Evolutionary conservation across 768 basidiomycete species (phyloP), one percentile per base, ranked within the genome.

Genomic region (Panus rudis): DNA sequence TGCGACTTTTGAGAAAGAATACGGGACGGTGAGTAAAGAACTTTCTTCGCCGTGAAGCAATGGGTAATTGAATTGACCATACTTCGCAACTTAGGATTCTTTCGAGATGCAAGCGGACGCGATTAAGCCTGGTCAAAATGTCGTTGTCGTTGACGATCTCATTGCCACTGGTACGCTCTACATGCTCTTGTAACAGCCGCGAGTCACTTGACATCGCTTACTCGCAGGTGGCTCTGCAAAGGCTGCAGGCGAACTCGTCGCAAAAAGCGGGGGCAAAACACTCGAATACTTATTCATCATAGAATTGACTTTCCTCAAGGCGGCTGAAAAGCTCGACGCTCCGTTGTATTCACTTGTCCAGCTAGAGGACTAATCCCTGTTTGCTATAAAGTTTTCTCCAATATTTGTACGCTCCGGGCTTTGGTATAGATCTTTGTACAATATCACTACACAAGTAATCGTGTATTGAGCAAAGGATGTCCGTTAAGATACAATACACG

Each of bases 251-350:
- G 77, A 93, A 53, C 84, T 99, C 25, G 80, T 97, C 43, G 66
- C 75, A 22, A 78, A 84, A 67, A 75, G 78, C 49, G 91, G 92
- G 16, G 93, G 86, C 39, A 83, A 82, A 52, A 84, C 85, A 22
- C 62, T 94, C 27, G 89, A 96, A 63, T 96, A 98, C 66, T 68
- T 99, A 51, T 99, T 99, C 70, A 81, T 98, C 63, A 82, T 96
- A 48, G 89, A 92, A 51, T 60, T 90, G 47, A 61, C 74, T 43
- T 82, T 84, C 67, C 69, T 92, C 54, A 81, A 86, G 53, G 90
- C 84, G 6, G 60, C 71, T 14, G 71, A 79, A 50, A 82, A 85
- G 63, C 78, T 98, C 50, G 77, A 90, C 56, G 92, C 90, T 24
- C 89, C 92, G 2, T 68, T 81, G 7, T 98, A 94, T 68, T 88